Evolutionary conservation across 352 stramenopile genomes (phyloP).

Genomic region (Phytopythium kandeliae): DNA sequence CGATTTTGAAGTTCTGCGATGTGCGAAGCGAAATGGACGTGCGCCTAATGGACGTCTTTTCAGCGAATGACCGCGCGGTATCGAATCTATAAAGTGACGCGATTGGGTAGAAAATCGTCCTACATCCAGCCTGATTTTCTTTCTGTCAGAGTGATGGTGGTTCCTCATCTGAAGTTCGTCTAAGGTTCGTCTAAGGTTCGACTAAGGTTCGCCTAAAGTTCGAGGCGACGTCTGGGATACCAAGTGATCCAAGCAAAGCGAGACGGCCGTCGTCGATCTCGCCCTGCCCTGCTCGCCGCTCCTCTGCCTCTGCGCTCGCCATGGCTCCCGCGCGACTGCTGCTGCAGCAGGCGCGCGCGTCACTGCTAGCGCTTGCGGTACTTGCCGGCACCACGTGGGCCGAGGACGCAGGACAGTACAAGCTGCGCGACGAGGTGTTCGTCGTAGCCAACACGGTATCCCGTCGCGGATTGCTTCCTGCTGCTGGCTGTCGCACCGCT

Average conservation of each 20-base stretch:
- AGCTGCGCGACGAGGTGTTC: slow-evolving; percentile 57
- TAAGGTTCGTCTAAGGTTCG: not conserved
- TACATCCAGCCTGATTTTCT: not conserved
- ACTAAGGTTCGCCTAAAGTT: not conserved
- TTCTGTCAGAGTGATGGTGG: not conserved
- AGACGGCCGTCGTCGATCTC: not conserved
- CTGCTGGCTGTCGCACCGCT: too few relatives aligned
- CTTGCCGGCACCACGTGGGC: not conserved
- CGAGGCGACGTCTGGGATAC: not conserved
- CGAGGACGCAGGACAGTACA: slow-evolving; percentile 29
- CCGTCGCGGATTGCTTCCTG: too few relatives aligned
- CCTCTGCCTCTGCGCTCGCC: not conserved
- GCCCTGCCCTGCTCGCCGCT: not conserved
- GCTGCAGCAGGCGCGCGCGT: not conserved
- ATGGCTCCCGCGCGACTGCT: not conserved
- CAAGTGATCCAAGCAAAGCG: too few relatives aligned
- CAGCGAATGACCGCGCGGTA: not conserved
- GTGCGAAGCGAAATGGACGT: not conserved
- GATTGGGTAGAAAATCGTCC: not conserved
- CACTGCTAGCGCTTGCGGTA: not conserved
- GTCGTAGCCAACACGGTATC: slow-evolving; percentile 71
- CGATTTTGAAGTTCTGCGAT: not conserved
- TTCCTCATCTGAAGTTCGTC: not conserved
- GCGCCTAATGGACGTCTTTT: not conserved
- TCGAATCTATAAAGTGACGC: not conserved